Percentiles rank a stretch among this genome's conserved stretches.
These are phyloP conservation scores for Naganishia antarctica DNA, from an alignment of 768 basidiomycete species.

Conservation along the genomic window DNA sequence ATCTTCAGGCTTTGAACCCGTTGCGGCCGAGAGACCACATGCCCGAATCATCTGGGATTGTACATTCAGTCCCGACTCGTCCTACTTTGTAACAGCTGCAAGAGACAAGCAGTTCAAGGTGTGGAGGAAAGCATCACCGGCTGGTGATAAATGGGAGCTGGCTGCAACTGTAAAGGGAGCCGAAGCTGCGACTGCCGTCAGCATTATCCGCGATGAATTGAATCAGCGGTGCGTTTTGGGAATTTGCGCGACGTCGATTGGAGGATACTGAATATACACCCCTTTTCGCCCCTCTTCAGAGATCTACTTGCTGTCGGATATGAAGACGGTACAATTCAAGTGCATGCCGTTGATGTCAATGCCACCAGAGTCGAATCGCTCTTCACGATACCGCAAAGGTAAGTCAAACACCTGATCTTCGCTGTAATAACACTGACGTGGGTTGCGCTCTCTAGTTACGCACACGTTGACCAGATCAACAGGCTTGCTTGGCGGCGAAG, in stretches of 20 bases:
- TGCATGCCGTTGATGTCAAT: constrained; percentile 56
- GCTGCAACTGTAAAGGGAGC: constrained; percentile 62
- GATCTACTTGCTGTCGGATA: constrained; percentile 73
- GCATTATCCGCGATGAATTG: constrained; percentile 54
- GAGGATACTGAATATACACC: not conserved
- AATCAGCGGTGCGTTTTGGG: constrained; percentile 52
- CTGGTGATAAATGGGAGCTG: constrained; percentile 56
- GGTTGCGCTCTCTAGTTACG: constrained; percentile 52
- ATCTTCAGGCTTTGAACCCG: constrained; percentile 59
- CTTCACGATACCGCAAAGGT: constrained; percentile 49
- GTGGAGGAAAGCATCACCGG: constrained; percentile 57
- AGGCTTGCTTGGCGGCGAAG: constrained; percentile 71
- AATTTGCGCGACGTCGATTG: not conserved
- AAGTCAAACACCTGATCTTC: constrained; percentile 31
- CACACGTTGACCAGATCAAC: constrained; percentile 75
- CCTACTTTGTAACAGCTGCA: constrained; percentile 84
- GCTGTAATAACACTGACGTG: constrained; percentile 53
- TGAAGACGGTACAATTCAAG: constrained; percentile 69
- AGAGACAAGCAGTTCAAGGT: constrained; percentile 92
- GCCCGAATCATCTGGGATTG: constrained; percentile 94
- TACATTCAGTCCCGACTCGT: constrained; percentile 71
- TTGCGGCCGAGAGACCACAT: constrained; percentile 72
- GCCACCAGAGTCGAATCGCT: constrained; percentile 56
- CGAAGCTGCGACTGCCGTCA: constrained; percentile 79
- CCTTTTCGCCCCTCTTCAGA: too few relatives aligned